These are phyloP conservation scores for Cercis canadensis DNA, from an alignment of 306 rosid species.

Conservation along the genomic window DNA sequence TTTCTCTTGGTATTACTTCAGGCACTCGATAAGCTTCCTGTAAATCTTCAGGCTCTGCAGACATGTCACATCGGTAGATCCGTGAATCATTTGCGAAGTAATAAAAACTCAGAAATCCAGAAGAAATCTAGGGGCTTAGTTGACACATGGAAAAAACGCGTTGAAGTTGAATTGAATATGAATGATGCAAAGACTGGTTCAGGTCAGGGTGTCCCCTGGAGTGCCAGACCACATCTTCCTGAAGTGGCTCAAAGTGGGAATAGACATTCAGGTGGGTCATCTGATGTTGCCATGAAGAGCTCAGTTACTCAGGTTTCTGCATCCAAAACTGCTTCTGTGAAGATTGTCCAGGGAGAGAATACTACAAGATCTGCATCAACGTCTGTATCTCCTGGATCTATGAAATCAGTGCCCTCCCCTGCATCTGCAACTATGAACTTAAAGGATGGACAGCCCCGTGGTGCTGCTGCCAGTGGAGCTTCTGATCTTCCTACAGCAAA, in stretches of 20 bases:
- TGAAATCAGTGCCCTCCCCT: constrained; percentile 46
- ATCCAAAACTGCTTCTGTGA: constrained; percentile 62
- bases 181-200: constrained; percentile 74
- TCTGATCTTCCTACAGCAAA: constrained; percentile 66
- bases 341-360: constrained; percentile 59
- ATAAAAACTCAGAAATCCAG: constrained; percentile 78
- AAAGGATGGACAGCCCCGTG: constrained; percentile 55
- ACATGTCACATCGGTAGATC: constrained; percentile 78
- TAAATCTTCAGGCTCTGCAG: constrained; percentile 75
- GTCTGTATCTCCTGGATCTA: constrained; percentile 50
- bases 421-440: constrained; percentile 44
- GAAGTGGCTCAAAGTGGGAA: constrained; percentile 71
- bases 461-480: constrained; percentile 46
- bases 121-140: constrained; percentile 84
- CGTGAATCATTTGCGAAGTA: constrained; percentile 79
- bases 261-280: constrained; percentile 55
- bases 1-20: constrained; percentile 80
- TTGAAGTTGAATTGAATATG: constrained; percentile 84
- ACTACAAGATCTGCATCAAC: constrained; percentile 50
- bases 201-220: constrained; percentile 63
- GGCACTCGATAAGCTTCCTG: constrained; percentile 83
- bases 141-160: constrained; percentile 92
- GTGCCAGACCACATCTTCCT: constrained; percentile 52
- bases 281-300: constrained; percentile 73
- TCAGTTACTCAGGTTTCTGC: constrained; percentile 55